These are phyloP conservation scores for Magnusiomyces magnusii DNA, from an alignment of 1,139 yeast species.

Conservation along the genomic window DNA sequence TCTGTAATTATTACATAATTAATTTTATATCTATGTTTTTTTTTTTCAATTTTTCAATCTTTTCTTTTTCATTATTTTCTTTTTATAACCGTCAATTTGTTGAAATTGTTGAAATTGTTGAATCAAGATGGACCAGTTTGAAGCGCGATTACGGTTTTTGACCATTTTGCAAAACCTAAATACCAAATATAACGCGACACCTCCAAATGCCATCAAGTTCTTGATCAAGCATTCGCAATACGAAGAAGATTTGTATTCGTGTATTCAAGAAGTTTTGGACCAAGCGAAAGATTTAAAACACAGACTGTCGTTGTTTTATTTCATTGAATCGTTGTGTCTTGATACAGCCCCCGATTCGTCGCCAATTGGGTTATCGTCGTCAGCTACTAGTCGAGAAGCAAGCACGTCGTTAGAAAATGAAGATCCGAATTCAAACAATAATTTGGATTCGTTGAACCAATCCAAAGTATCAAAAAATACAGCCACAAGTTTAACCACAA, in stretches of 20 bases:
- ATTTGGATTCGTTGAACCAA: background rate
- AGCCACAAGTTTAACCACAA: too few species aligned
- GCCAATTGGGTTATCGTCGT: conserved; percentile 6
- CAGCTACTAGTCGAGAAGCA: background rate
- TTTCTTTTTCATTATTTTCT: too few species aligned
- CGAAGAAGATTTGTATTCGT: conserved; percentile 65
- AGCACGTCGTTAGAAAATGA: background rate
- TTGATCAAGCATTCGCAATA: conserved; percentile 50
- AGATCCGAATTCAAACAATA: background rate
- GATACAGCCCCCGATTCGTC: conserved; percentile 13
- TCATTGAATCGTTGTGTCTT: conserved; percentile 8
- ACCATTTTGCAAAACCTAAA: conserved; percentile 53
- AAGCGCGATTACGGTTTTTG: conserved; percentile 61
- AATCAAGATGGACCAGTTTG: conserved; percentile 83
- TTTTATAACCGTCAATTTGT: too few species aligned
- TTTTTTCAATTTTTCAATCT: too few species aligned
- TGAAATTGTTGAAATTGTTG: too few species aligned
- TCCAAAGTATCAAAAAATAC: too few species aligned
- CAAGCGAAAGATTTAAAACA: conserved; percentile 8
- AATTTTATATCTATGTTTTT: too few species aligned
- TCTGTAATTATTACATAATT: background rate
- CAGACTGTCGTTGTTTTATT: conserved; percentile 8
- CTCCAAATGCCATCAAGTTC: conserved; percentile 51
- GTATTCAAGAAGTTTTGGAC: conserved; percentile 60
- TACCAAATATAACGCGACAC: conserved; percentile 49